These are phyloP conservation scores for Astrephomene gubernaculifera DNA, from an alignment of 139 green algal species.

Conservation along the genomic window DNA sequence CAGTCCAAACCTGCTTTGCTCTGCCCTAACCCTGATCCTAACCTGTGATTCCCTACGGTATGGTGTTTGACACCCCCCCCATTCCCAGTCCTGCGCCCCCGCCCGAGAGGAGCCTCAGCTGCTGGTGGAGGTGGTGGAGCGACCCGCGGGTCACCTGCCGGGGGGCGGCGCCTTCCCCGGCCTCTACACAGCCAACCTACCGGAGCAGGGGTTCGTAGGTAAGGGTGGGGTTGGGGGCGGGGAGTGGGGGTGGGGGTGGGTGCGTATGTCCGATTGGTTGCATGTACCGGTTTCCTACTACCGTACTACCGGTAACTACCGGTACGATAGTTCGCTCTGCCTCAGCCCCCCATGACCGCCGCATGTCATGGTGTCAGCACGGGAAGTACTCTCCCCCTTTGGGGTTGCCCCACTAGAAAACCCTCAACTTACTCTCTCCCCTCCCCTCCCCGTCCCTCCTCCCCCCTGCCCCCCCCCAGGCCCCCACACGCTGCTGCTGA, in stretches of 20 bases:
- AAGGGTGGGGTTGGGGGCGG: background rate
- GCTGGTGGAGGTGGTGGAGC: conserved; percentile 46
- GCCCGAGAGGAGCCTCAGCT: background rate
- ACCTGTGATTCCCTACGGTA: too few species aligned
- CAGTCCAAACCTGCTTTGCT: too few species aligned
- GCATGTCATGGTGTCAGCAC: too few species aligned
- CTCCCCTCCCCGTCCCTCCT: background rate
- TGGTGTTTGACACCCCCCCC: background rate
- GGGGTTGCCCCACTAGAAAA: too few species aligned
- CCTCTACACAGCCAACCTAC: conserved; percentile 60
- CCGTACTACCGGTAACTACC: too few species aligned
- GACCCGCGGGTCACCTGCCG: background rate
- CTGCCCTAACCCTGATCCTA: too few species aligned
- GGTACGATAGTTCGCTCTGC: too few species aligned
- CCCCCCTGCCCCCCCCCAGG: conserved; percentile 23
- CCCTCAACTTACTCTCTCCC: background rate
- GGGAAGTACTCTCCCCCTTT: too few species aligned
- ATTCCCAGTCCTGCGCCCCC: background rate
- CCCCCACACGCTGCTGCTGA: conserved; percentile 70
- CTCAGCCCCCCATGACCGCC: too few species aligned
- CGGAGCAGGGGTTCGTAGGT: conserved; percentile 53
- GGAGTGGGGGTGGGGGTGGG: too few species aligned
- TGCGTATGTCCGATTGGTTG: too few species aligned
- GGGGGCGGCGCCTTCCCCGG: conserved; percentile 67
- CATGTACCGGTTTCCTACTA: too few species aligned